Evolutionary conservation across 768 basidiomycete genomes (phyloP).

Genomic region (Crucibulum laeve): DNA sequence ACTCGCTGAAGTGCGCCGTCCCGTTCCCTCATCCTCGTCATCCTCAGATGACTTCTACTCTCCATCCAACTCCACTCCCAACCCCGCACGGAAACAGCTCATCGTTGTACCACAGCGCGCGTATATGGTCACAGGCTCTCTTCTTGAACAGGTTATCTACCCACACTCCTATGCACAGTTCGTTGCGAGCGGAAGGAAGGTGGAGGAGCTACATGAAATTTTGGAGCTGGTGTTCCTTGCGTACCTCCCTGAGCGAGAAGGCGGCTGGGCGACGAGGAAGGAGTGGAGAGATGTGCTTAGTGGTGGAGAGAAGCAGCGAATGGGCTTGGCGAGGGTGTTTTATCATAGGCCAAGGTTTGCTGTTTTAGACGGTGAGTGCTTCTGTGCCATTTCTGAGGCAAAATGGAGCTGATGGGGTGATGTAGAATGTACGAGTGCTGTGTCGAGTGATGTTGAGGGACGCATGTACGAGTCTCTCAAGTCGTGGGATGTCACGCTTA

Average conservation of each 20-base stretch:
- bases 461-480: conserved; percentile 94
- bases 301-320: conserved; percentile 97
- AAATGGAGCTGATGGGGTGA: conserved; percentile 1
- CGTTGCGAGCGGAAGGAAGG: conserved; percentile 51
- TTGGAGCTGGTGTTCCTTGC: conserved; percentile 78
- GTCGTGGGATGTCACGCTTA: conserved; percentile 81
- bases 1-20: conserved; percentile 23
- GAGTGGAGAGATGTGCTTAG: conserved; percentile 97
- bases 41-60: conserved; percentile 7
- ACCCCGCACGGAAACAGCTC: conserved; percentile 48
- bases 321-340: conserved; percentile 92
- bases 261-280: conserved; percentile 85
- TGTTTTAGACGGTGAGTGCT: conserved; percentile 71
- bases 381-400: neutral
- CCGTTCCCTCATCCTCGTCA: conserved; percentile 14
- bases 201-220: conserved; percentile 70
- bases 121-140: conserved; percentile 84
- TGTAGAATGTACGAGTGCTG: conserved; percentile 90
- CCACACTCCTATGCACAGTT: conserved; percentile 82
- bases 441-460: conserved; percentile 94
- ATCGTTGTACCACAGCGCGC: conserved; percentile 90
- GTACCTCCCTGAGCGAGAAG: conserved; percentile 84
- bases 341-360: conserved; percentile 84
- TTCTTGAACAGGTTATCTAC: conserved; percentile 93
- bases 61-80: conserved; percentile 9